Evolutionary conservation across 2,329 filamentous ascomycete species (phyloP).

Genomic region (Endothia cerciana): DNA sequence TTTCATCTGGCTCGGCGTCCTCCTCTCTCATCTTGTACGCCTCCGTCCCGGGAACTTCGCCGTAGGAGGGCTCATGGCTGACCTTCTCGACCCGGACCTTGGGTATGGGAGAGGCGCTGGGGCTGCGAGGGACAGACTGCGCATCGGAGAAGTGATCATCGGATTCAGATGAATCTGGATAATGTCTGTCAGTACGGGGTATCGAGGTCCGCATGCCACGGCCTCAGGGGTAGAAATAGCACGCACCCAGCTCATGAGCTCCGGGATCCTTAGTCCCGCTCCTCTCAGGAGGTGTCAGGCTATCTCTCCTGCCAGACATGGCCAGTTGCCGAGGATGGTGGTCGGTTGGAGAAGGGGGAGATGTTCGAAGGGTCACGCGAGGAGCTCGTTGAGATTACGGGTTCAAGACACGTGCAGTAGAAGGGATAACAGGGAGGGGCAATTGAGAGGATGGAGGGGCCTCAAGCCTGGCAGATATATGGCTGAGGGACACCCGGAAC

Average conservation of each 20-base stretch:
- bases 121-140: slow-evolving; percentile 50
- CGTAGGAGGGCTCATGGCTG: slow-evolving; percentile 60
- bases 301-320: slow-evolving; percentile 42
- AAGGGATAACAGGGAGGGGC: slow-evolving; percentile 20
- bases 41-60: slow-evolving; percentile 64
- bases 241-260: slow-evolving; percentile 62
- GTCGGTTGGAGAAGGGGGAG: slow-evolving; percentile 1
- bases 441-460: slow-evolving; percentile 11
- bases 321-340: not conserved
- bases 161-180: slow-evolving; percentile 61
- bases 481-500: not conserved
- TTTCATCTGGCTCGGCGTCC: slow-evolving; percentile 65
- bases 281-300: slow-evolving; percentile 45
- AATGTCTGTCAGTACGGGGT: not conserved
- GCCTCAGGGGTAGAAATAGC: slow-evolving; percentile 11
- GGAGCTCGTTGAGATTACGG: slow-evolving; percentile 8
- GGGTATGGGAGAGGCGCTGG: slow-evolving; percentile 57
- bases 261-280: slow-evolving; percentile 57
- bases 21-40: slow-evolving; percentile 59
- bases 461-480: slow-evolving; percentile 8
- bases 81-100: slow-evolving; percentile 62
- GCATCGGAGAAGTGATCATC: slow-evolving; percentile 74
- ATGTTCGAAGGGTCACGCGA: not conserved
- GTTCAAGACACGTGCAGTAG: slow-evolving; percentile 18
- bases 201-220: not conserved